Evolutionary conservation across 2,329 filamentous ascomycete species (phyloP), one percentile per base, ranked within the genome.

Genomic region (Falciphora oryzae): DNA sequence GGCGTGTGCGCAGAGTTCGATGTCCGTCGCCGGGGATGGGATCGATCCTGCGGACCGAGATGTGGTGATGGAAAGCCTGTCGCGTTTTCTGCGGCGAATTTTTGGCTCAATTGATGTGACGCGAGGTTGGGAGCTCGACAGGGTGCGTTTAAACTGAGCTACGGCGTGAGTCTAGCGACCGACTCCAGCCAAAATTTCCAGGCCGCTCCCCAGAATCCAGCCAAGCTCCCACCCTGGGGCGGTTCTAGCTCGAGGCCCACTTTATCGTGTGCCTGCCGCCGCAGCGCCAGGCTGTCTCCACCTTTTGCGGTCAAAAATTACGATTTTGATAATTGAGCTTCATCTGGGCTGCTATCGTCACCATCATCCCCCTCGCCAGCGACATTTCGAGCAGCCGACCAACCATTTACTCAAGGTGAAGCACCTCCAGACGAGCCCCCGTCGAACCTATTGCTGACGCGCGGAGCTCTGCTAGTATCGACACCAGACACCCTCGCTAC

Each of bases 221-320:
- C 27, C 56, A 57, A 57, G 56, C n/a, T 57, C 14, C 18, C 44
- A 50, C 4, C 44, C 44, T 16, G 18, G 44, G 44, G 44, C 44
- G 44, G 0, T 11, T n/a, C 44, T 53, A 11, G 44, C 44, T 25
- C 7, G 7, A 7, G 44, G 18, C 22, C 44, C 44, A 22, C 44
- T 29, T 57, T 58, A 28, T 31, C 57, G 18, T 58, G 25, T 58
- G 25, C 57, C 27, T 29, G 27, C 57, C 27, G 57, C 57, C 13
- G 22, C 44, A 6, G 44, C 13, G 35, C 35, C 32, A 4, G 38
- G 38, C 38, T 44, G 38, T 18, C 38, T 18, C 38, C 38, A 44
- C 38, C 44, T 53, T 53, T 5, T 25, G n/a, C 22, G 18, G 44
- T 53, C 62, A 63, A 63, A 63, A 63, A 57, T 63, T 63, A 28